Percentiles rank a stretch among this genome's conserved stretches.
Evolutionary conservation across 306 rosid species (phyloP).

Genomic region (Prunus dulcis): DNA sequence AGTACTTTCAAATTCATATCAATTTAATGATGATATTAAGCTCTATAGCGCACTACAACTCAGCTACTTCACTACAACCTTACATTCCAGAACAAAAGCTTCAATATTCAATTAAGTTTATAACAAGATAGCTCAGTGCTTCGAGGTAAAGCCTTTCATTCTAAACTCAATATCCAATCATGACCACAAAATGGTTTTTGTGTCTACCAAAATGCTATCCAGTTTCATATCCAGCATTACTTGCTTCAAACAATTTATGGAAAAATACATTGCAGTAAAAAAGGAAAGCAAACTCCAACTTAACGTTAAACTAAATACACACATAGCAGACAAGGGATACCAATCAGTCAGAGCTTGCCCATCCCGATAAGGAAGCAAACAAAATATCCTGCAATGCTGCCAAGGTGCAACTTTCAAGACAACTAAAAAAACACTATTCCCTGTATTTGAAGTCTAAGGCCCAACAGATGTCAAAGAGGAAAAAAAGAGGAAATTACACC

Average conservation of each 20-base stretch:
- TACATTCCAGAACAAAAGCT: neutral
- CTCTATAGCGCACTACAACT: neutral
- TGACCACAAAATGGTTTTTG: neutral
- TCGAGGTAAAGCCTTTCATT: neutral
- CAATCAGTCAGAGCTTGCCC: neutral
- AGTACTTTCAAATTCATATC: neutral
- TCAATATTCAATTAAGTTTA: neutral
- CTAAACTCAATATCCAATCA: neutral
- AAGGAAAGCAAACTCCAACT: neutral
- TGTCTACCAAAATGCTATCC: neutral
- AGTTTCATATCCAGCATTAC: neutral
- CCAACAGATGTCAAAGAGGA: neutral
- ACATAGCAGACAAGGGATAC: neutral
- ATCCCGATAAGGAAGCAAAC: neutral
- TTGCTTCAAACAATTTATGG: neutral
- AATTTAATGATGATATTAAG: neutral
- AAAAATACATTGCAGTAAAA: neutral
- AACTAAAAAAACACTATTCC: neutral
- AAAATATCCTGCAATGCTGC: neutral
- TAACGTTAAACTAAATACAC: neutral
- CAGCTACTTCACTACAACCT: slow-evolving; percentile 2
- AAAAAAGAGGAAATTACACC: neutral
- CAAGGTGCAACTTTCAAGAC: neutral
- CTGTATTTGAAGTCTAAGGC: neutral
- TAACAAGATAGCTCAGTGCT: neutral